Percentiles rank a stretch among this genome's conserved stretches.
Conservation (phyloP, 208 protist genomes). For the Acanthamoeba royreba region DNA sequence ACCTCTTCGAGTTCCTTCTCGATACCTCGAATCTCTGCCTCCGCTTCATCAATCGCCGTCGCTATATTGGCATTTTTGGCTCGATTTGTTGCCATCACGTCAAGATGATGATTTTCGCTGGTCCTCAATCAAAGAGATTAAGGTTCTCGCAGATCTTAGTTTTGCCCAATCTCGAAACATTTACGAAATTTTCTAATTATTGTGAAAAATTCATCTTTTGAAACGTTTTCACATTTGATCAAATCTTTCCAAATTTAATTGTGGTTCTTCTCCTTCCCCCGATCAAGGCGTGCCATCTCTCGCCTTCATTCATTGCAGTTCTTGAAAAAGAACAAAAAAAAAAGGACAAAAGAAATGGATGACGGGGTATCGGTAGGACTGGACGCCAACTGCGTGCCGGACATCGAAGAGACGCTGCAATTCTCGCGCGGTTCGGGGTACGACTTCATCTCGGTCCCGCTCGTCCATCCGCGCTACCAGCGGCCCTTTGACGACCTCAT, state of each 20-base stretch:
- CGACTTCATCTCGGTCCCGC: constrained; percentile 43
- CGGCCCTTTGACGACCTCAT: background rate
- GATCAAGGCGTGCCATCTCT: no score
- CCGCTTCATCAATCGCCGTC: background rate
- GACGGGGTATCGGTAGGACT: background rate
- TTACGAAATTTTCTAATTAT: background rate
- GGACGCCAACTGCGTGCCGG: background rate
- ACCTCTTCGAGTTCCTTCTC: background rate
- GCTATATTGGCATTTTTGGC: background rate
- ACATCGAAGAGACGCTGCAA: background rate
- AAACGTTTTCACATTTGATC: no score
- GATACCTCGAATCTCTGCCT: background rate
- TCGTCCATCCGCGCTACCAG: constrained; percentile 50
- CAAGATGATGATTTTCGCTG: background rate
- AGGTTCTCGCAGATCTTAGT: background rate
- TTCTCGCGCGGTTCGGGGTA: background rate
- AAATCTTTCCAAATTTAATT: no score
- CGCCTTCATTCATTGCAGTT: no score
- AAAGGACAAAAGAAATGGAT: background rate
- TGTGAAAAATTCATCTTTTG: background rate
- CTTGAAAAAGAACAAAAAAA: no score
- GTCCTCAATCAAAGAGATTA: no score
- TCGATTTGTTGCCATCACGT: background rate
- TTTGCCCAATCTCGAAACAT: background rate
- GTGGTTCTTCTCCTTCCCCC: no score